A percentile compares a stretch with the other conserved stretches of the same genome.
phyloP scores from a whole-genome alignment of 177 flowering plant species.

The Vitis hybrid region DNA sequence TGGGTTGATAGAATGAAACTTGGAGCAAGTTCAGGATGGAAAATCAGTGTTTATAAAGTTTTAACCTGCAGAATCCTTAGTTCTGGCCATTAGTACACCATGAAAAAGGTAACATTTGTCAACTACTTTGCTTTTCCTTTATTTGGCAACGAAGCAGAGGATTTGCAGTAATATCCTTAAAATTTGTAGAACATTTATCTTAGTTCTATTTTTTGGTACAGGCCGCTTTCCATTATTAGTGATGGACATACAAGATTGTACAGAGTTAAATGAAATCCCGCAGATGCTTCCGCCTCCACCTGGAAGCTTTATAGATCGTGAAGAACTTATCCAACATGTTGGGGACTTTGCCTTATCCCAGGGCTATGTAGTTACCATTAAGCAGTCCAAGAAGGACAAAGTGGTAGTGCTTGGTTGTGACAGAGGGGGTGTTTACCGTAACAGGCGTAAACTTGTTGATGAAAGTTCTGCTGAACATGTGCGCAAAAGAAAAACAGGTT shows the following conservation, averaged over 20 bases:
- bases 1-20: no score
- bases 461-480: conserved; percentile 23
- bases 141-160: no score
- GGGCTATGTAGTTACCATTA: conserved; percentile 41
- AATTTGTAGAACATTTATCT: neutral
- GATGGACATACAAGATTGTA: conserved; percentile 23
- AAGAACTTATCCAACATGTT: conserved; percentile 40
- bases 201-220: conserved; percentile 3
- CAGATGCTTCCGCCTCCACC: conserved; percentile 41
- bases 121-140: no score
- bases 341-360: conserved; percentile 32
- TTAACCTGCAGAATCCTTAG: no score
- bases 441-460: conserved; percentile 32
- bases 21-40: no score
- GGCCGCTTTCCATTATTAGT: conserved; percentile 8
- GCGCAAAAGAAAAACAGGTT: conserved; percentile 29
- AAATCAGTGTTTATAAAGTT: no score
- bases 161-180: no score
- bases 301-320: conserved; percentile 37
- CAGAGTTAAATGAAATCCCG: conserved; percentile 14
- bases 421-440: conserved; percentile 40
- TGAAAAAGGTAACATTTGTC: no score
- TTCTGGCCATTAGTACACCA: no score
- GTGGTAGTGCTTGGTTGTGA: conserved; percentile 42
- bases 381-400: conserved; percentile 39